phyloP scores from a whole-genome alignment of 805 yeast genomes.

The Yamadazyma takamatsuzukensis region DNA sequence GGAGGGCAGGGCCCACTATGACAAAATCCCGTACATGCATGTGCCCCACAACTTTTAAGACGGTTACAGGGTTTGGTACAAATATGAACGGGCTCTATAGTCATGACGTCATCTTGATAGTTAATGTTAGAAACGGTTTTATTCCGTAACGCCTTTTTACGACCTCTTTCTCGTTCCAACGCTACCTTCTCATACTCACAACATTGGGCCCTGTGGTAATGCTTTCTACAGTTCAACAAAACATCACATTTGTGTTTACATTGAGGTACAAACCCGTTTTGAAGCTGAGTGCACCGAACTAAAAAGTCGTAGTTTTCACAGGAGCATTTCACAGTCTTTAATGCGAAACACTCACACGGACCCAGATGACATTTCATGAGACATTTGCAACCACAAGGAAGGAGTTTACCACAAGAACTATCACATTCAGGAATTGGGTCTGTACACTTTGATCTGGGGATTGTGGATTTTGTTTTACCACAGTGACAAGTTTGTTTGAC shows the following conservation, averaged over 20 bases:
- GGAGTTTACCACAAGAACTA: slow-evolving; percentile 53
- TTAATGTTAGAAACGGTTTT: slow-evolving; percentile 29
- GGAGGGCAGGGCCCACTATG: slow-evolving; percentile 80
- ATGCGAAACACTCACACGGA: slow-evolving; percentile 60
- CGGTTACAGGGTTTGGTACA: slow-evolving; percentile 67
- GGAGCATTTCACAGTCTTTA: slow-evolving; percentile 51
- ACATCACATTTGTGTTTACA: slow-evolving; percentile 75
- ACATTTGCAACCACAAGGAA: slow-evolving; percentile 75
- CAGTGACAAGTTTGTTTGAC: slow-evolving; percentile 69
- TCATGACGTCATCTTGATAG: slow-evolving; percentile 45
- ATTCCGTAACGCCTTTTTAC: slow-evolving; percentile 47
- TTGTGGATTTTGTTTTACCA: slow-evolving; percentile 53
- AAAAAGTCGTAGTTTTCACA: slow-evolving; percentile 58
- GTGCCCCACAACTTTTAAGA: slow-evolving; percentile 57
- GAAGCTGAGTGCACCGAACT: slow-evolving; percentile 63
- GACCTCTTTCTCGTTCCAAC: slow-evolving; percentile 48
- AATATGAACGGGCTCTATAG: slow-evolving; percentile 69
- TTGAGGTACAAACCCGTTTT: slow-evolving; percentile 48
- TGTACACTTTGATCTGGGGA: slow-evolving; percentile 56
- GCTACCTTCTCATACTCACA: slow-evolving; percentile 69
- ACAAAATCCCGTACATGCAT: slow-evolving; percentile 65
- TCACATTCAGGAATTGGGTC: slow-evolving; percentile 81
- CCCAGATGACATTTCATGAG: slow-evolving; percentile 73
- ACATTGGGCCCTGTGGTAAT: slow-evolving; percentile 65
- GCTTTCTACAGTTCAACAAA: slow-evolving; percentile 74